A percentile compares a stretch with the other conserved stretches of the same genome.
Evolutionary conservation across 257 asterid genomes (phyloP).

Genomic region (Pogostemon cablin): DNA sequence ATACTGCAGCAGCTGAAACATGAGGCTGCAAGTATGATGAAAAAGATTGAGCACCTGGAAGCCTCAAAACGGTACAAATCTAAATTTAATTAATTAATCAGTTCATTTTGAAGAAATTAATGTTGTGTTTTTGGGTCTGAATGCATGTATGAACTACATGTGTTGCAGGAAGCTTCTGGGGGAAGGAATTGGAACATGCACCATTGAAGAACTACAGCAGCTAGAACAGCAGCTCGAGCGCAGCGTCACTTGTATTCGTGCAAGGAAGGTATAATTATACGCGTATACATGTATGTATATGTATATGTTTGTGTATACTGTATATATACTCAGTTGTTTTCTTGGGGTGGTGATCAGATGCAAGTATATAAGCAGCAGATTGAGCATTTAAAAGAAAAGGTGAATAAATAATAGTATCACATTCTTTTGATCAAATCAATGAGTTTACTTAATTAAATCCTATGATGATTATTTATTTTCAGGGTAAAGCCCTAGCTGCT

Average conservation of each 20-base stretch:
- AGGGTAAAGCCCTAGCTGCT: conserved; percentile 77
- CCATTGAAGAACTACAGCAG: conserved; percentile 71
- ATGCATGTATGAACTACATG: not conserved
- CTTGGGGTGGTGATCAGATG: conserved; percentile 43
- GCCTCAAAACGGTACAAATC: conserved; percentile 60
- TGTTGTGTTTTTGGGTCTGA: not conserved
- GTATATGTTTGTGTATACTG: too few species aligned
- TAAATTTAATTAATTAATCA: too few species aligned
- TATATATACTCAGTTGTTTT: not conserved
- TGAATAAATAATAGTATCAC: conserved; percentile 11
- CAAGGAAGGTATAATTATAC: conserved; percentile 58
- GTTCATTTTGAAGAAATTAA: too few species aligned
- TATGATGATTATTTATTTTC: conserved; percentile 12
- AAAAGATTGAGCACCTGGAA: conserved; percentile 83
- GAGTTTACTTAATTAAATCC: not conserved
- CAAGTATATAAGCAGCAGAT: conserved; percentile 79
- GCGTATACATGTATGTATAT: not conserved
- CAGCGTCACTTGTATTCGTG: conserved; percentile 66
- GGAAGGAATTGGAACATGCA: conserved; percentile 69
- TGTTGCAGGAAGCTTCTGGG: conserved; percentile 73
- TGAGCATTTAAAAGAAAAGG: conserved; percentile 76
- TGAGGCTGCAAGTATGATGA: conserved; percentile 71
- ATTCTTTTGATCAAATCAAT: too few species aligned
- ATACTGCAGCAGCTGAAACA: conserved; percentile 59
- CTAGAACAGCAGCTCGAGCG: conserved; percentile 81